A percentile compares a stretch with the other conserved stretches of the same genome.
Conservation (phyloP, 2,329 filamentous ascomycete genomes). For the Sphaerulina vaccinii region DNA sequence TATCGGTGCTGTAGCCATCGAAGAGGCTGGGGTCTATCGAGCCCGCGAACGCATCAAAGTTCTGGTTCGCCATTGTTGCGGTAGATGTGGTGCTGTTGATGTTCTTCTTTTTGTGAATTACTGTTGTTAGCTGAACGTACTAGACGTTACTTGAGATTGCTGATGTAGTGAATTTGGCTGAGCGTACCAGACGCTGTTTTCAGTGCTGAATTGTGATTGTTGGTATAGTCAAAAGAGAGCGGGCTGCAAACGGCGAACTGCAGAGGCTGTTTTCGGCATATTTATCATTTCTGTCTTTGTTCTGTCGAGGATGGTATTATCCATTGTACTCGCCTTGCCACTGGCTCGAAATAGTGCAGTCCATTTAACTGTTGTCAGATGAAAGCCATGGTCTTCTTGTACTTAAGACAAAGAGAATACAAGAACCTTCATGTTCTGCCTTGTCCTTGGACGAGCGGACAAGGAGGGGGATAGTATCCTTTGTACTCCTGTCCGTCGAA, state of each 20-base stretch:
- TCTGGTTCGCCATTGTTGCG: not conserved
- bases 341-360: not conserved
- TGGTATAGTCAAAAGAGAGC: not conserved
- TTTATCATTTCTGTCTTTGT: not conserved
- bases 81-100: not conserved
- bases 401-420: not conserved
- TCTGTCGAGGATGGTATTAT: not conserved
- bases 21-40: not conserved
- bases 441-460: not conserved
- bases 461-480: not conserved
- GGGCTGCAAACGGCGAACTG: not conserved
- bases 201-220: not conserved
- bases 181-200: not conserved
- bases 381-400: not conserved
- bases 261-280: not conserved
- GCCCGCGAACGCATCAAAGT: not conserved
- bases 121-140: not conserved
- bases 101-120: not conserved
- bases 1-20: not conserved
- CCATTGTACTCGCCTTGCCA: not conserved
- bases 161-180: not conserved
- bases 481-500: not conserved
- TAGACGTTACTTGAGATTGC: too few relatives aligned
- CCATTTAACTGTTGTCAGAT: not conserved
- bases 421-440: not conserved